Evolutionary conservation across 495 filamentous ascomycete species (phyloP).

Genomic region (Chaetomium cochliodes): DNA sequence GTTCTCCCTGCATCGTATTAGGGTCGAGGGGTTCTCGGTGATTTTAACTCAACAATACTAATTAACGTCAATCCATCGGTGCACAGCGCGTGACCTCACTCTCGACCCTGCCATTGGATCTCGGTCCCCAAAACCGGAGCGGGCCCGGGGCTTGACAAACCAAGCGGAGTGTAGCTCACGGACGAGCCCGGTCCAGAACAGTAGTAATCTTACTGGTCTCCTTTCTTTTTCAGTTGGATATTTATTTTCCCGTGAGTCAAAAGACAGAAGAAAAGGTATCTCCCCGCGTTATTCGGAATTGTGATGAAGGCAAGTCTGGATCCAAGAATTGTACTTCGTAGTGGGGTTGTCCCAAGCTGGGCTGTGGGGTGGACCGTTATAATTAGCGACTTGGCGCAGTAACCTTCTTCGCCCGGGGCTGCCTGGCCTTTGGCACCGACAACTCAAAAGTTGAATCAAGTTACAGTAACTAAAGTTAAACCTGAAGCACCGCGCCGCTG

Average conservation of each 20-base stretch:
- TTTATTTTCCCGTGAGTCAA: too few species aligned
- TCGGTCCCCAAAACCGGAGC: slow-evolving; percentile 9
- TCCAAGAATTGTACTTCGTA: too few species aligned
- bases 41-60: background rate
- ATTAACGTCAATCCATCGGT: background rate
- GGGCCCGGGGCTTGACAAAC: slow-evolving; percentile 13
- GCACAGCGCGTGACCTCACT: slow-evolving; percentile 19
- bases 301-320: too few species aligned
- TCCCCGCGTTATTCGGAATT: too few species aligned
- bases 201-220: too few species aligned
- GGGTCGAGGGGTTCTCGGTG: background rate
- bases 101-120: slow-evolving; percentile 20
- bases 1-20: background rate
- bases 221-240: too few species aligned
- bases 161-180: slow-evolving; percentile 8
- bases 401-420: background rate
- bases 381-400: slow-evolving; percentile 11
- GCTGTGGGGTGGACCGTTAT: slow-evolving; percentile 1
- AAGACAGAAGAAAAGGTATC: too few species aligned
- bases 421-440: background rate
- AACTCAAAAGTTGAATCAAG: background rate
- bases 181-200: too few species aligned
- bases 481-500: slow-evolving; percentile 1
- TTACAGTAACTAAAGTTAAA: background rate
- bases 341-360: too few species aligned